Evolutionary conservation across 176 grass and related monocot species (phyloP).

Genomic region (Guadua angustifolia): DNA sequence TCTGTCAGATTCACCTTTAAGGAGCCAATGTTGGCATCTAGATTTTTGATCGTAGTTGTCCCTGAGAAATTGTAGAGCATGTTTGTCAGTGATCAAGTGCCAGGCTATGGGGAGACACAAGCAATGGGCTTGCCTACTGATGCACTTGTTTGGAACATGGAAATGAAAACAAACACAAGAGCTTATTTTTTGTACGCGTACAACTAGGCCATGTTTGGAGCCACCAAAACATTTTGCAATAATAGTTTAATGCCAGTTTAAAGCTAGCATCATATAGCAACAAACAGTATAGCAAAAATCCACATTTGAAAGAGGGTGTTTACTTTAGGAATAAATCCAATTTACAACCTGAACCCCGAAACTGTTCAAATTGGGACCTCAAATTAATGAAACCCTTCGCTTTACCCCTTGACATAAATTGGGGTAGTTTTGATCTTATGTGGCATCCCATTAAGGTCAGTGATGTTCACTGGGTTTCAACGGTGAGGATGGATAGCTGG

Average conservation of each 20-base stretch:
- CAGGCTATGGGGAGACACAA: not conserved
- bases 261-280: not conserved
- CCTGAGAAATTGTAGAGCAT: conserved; percentile 48
- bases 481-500: no score
- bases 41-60: conserved; percentile 80
- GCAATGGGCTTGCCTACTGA: not conserved
- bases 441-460: no score
- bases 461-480: no score
- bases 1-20: conserved; percentile 64
- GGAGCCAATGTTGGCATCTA: conserved; percentile 73
- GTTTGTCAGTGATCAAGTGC: conserved; percentile 33
- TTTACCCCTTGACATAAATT: no score
- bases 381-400: no score
- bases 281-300: conserved; percentile 16
- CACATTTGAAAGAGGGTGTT: not conserved
- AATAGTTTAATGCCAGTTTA: not conserved
- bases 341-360: no score
- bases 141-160: conserved; percentile 8
- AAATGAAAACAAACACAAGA: not conserved
- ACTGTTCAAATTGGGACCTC: no score
- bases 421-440: no score
- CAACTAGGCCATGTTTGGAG: not conserved
- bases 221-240: not conserved
- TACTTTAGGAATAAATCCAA: no score
- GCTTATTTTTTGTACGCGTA: not conserved